Percentiles rank a stretch among this genome's conserved stretches.
Conservation (phyloP, 2,329 filamentous ascomycete species). For the Neurospora sp. region DNA sequence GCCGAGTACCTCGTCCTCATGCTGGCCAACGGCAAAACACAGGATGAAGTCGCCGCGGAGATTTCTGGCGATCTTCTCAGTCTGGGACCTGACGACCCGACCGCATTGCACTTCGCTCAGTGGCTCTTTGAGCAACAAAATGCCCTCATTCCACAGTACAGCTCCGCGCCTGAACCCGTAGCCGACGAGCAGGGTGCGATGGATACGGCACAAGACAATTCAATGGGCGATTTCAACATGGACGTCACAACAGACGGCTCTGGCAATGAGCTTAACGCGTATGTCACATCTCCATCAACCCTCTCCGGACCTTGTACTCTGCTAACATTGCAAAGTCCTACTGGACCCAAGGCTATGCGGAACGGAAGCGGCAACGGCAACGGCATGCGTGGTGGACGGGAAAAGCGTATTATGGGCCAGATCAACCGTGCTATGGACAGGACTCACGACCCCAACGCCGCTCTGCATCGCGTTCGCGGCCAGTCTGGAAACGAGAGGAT, state of each 20-base stretch:
- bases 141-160: slow-evolving; percentile 51
- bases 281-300: slow-evolving; percentile 26
- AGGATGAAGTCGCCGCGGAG: slow-evolving; percentile 80
- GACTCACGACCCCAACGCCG: slow-evolving; percentile 47
- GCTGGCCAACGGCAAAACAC: slow-evolving; percentile 89
- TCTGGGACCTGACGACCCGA: slow-evolving; percentile 71
- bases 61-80: slow-evolving; percentile 79
- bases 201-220: slow-evolving; percentile 26
- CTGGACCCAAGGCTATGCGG: slow-evolving; percentile 91
- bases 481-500: slow-evolving; percentile 68
- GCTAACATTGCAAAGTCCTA: slow-evolving; percentile 58
- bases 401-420: slow-evolving; percentile 78
- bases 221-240: slow-evolving; percentile 59
- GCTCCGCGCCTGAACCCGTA: slow-evolving; percentile 33
- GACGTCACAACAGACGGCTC: slow-evolving; percentile 26
- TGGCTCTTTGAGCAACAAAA: slow-evolving; percentile 93
- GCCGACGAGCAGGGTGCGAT: slow-evolving; percentile 20
- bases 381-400: slow-evolving; percentile 44
- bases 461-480: slow-evolving; percentile 69
- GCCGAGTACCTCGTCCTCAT: slow-evolving; percentile 96
- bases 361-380: slow-evolving; percentile 43
- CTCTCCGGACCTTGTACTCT: slow-evolving; percentile 2
- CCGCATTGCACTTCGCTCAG: slow-evolving; percentile 70
- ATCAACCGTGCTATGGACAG: slow-evolving; percentile 77
- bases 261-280: slow-evolving; percentile 45